phyloP scores from a whole-genome alignment of 2,329 filamentous ascomycete genomes.

The Periglandula ipomoeae region DNA sequence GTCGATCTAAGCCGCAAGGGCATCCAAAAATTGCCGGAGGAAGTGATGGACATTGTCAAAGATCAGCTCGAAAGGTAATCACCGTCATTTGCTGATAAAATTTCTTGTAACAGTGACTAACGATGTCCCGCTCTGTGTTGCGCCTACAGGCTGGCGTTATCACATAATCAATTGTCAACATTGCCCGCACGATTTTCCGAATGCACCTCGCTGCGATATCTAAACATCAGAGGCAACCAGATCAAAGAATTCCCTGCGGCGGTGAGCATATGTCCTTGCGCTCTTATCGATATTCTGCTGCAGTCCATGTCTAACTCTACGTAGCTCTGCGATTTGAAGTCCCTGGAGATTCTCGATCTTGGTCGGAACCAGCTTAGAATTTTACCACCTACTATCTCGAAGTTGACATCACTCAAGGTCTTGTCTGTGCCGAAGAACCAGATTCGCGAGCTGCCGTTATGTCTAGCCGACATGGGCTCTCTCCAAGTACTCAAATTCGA shows the following conservation, averaged over 20 bases:
- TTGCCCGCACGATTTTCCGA: constrained; percentile 64
- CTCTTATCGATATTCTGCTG: no score
- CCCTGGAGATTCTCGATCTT: constrained; percentile 86
- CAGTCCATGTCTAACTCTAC: constrained; percentile 14
- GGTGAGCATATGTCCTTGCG: constrained; percentile 28
- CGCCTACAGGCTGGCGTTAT: constrained; percentile 57
- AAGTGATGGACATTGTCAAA: constrained; percentile 67
- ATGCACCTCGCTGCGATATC: constrained; percentile 68
- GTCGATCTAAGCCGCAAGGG: constrained; percentile 70
- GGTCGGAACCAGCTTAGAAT: constrained; percentile 76
- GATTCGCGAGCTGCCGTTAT: constrained; percentile 74
- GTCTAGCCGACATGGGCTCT: constrained; percentile 81
- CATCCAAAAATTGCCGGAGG: constrained; percentile 61
- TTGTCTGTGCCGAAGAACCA: constrained; percentile 80
- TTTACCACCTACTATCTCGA: constrained; percentile 71
- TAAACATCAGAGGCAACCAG: constrained; percentile 71
- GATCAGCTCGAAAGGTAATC: constrained; percentile 62
- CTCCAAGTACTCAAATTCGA: constrained; percentile 84
- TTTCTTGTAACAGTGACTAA: constrained; percentile 1
- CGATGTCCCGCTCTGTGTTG: neutral
- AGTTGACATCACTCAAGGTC: constrained; percentile 78
- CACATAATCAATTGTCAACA: constrained; percentile 67
- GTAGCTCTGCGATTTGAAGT: constrained; percentile 76
- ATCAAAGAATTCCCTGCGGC: constrained; percentile 54
- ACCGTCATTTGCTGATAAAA: neutral